Evolutionary conservation across 2,329 filamentous ascomycete genomes (phyloP).

Genomic region (Fusarium avenaceum): DNA sequence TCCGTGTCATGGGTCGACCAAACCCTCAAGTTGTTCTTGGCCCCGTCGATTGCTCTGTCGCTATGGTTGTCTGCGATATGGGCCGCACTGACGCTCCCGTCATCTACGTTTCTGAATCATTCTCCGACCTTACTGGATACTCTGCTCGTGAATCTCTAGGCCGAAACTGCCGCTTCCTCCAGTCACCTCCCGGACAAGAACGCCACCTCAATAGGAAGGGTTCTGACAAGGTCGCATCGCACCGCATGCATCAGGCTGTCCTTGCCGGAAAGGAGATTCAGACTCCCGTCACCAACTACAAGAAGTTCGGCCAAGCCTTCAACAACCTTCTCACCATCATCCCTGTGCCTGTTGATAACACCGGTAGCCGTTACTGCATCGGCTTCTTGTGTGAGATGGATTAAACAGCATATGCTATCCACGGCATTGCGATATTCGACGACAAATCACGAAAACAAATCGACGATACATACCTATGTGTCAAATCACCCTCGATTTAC

Average conservation of each 20-base stretch:
- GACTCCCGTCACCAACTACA: constrained; percentile 79
- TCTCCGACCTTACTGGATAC: constrained; percentile 84
- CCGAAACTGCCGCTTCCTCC: constrained; percentile 86
- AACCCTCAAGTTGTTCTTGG: constrained; percentile 85
- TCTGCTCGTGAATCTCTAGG: constrained; percentile 79
- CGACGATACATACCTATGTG: neutral
- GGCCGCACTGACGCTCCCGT: constrained; percentile 80
- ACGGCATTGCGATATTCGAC: neutral
- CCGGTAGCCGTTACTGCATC: constrained; percentile 78
- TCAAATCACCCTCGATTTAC: neutral
- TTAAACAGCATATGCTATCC: constrained; percentile 6
- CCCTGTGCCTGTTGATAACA: constrained; percentile 77
- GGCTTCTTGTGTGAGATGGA: constrained; percentile 82
- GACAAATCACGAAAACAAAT: neutral
- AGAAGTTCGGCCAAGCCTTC: constrained; percentile 82
- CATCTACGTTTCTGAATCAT: constrained; percentile 86
- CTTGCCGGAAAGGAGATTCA: constrained; percentile 62
- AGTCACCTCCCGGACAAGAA: constrained; percentile 73
- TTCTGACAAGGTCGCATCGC: constrained; percentile 66
- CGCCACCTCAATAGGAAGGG: constrained; percentile 23
- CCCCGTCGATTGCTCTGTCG: constrained; percentile 85
- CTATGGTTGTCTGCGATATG: constrained; percentile 86
- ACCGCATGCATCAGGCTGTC: constrained; percentile 64
- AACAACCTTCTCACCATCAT: constrained; percentile 90
- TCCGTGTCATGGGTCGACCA: constrained; percentile 75